Evolutionary conservation across 192 early-diverging fungal species (phyloP).

Genomic region (Lobosporangium transversale): DNA sequence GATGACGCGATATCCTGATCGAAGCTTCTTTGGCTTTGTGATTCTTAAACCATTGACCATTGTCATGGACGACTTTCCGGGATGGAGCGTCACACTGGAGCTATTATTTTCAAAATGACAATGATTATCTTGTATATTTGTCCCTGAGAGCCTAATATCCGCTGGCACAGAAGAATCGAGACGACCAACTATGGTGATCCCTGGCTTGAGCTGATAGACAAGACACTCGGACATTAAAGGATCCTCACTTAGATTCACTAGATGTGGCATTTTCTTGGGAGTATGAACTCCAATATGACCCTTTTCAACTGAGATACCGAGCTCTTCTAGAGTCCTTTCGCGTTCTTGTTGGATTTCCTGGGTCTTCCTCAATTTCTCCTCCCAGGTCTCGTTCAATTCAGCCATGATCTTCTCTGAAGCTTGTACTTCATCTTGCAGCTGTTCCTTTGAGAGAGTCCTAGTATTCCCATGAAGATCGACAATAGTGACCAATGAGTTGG

Average conservation of each 20-base stretch:
- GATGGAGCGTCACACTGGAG: conserved; percentile 69
- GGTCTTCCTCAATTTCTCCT: conserved; percentile 79
- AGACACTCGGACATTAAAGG: conserved; percentile 90
- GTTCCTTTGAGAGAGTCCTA: conserved; percentile 58
- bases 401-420: conserved; percentile 88
- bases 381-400: conserved; percentile 87
- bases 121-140: conserved; percentile 70
- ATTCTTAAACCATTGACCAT: conserved; percentile 86
- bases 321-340: conserved; percentile 78
- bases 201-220: conserved; percentile 86
- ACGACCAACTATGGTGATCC: conserved; percentile 74
- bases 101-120: conserved; percentile 78
- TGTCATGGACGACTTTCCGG: conserved; percentile 64
- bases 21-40: conserved; percentile 60
- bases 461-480: conserved; percentile 56
- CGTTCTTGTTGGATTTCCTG: conserved; percentile 77
- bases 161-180: conserved; percentile 47
- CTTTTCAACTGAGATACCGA: conserved; percentile 81
- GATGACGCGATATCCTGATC: conserved; percentile 82
- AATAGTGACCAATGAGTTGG: conserved; percentile 53
- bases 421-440: conserved; percentile 81
- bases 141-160: conserved; percentile 72
- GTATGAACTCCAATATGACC: conserved; percentile 77
- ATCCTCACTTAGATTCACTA: conserved; percentile 92
- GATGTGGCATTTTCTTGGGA: conserved; percentile 82